Base-by-base conservation (phyloP, 257 asterid genomes). In the Primulina huaijiensis region DNA sequence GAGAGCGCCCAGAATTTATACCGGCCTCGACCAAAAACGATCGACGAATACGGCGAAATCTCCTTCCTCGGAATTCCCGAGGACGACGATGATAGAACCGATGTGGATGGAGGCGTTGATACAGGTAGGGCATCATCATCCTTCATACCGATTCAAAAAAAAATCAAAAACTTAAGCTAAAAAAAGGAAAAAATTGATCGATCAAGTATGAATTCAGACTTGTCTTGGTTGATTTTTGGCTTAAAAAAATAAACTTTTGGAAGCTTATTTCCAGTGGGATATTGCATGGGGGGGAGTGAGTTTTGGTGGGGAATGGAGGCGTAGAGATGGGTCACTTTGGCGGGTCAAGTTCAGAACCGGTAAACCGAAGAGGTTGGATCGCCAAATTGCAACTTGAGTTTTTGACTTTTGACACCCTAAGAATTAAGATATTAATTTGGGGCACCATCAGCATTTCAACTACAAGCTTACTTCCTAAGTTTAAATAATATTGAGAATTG, bases 1-100 rank as follows among this genome's bases (percentile, higher is more conserved):
- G 83, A 89, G 61, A 88, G 82, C 0, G 90, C 95, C 93, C 93
- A 89, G 33, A 86, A 85, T 58, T 86, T 92, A 82, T 89, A 92
- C 7, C 96, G 89, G 67, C 92, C 92, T 38, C 87, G 81, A 17
- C 86, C 79, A 73, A 80, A 79, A n/a, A 73, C 20, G 67, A 50
- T 10, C 34, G 77, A 68, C 37, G 77, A 70, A 68, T 76, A 84
- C 62, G 73, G 79, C 7, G 73, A 79, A 35, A 33, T 63, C 25
- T 79, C 84, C 78, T 73, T 82, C 67, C 72, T 68, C 31, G 70
- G 33, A 62, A 58, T 46, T 19, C 69, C 71, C 2, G 74, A 23
- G 27, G 79, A 73, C 0, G 82, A 69, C 4, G 81, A 70, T 14
- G 87, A 69, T 23, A 23, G 25, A 23, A 23, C 25, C 25, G 25